Evolutionary conservation across 208 protist species (phyloP), one percentile per base, ranked within the genome.

Genomic region (Acanthamoeba lenticulata): DNA sequence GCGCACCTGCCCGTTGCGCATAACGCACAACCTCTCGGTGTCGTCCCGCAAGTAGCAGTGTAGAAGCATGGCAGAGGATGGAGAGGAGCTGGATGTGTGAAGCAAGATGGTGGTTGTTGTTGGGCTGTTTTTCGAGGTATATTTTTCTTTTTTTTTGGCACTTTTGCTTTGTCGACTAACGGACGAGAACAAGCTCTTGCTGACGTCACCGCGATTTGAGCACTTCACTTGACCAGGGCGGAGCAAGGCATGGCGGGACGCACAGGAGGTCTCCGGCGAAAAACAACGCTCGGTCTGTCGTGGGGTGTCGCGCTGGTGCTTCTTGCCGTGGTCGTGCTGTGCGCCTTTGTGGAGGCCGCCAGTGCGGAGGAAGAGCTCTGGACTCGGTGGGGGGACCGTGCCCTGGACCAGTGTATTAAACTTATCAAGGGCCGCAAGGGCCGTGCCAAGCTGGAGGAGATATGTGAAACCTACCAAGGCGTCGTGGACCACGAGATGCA

Each of bases 11-110:
- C 32, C 47, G n/a, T 62, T 11, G 9, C 77, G 77, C 19, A 86
- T 17, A 1, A 86, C 29, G 24, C n/a, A 57, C n/a, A 86, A 57
- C 0, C 77, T 19, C 38, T 86, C 77, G 24, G 17, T 21, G 7
- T 86, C 77, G 52, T 86, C 77, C 11, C 77, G 15, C 2, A 86
- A 38, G 77, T 86, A 86, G 47, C 38, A 44, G 29, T 86, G 77
- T 21, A 86, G 15, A 1, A 86, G 65, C 65, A 74, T 74, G 49
- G 9, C 19, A 57, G 19, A 57, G 13, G 49, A 24, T 19, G 49
- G 19, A 57, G 19, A 19, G 49, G 49, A 19, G 19, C 49, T 24
- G 19, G 49, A 24, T n/a, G n/a, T 19, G 49, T 19, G 19, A 9
- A 19, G 49, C 49, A 19, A 57, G 13, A 57, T n/a, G n/a, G n/a